phyloP scores from a whole-genome alignment of 2,329 filamentous ascomycete species.

The Colletotrichum viniferum region DNA sequence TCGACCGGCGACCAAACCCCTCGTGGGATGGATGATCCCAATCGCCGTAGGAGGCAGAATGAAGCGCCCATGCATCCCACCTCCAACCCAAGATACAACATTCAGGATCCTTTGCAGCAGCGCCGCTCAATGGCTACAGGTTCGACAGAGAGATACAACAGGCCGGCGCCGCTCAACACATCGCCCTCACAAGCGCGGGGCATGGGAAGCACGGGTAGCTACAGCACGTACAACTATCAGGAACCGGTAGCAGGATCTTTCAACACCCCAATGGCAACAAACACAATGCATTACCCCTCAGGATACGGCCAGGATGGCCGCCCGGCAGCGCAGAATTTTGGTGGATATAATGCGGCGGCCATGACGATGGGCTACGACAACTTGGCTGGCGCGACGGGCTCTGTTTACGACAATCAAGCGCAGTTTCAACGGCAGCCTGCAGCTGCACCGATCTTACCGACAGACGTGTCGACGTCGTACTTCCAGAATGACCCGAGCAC shows the following conservation, averaged over 20 bases:
- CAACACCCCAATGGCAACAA: constrained; percentile 61
- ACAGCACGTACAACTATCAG: constrained; percentile 61
- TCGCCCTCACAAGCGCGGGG: constrained; percentile 52
- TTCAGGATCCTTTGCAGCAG: constrained; percentile 54
- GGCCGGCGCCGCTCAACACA: constrained; percentile 53
- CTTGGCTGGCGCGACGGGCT: constrained; percentile 34
- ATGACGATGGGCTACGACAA: constrained; percentile 73
- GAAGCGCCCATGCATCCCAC: constrained; percentile 69
- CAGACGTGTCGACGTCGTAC: constrained; percentile 75
- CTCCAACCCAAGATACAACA: constrained; percentile 57
- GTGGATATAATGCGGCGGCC: constrained; percentile 60
- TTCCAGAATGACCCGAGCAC: constrained; percentile 71
- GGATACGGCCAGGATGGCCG: constrained; percentile 70
- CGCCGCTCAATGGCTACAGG: constrained; percentile 36
- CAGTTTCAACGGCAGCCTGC: constrained; percentile 80
- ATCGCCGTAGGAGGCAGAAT: constrained; percentile 75
- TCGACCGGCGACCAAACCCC: constrained; percentile 55
- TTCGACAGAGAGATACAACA: constrained; percentile 48
- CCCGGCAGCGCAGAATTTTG: constrained; percentile 58
- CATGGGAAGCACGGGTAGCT: constrained; percentile 59
- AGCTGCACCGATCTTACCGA: constrained; percentile 75
- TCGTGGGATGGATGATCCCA: constrained; percentile 80
- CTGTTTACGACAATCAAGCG: constrained; percentile 77
- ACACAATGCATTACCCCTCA: constrained; percentile 62
- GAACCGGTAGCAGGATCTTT: constrained; percentile 57